Evolutionary conservation across 2,329 filamentous ascomycete species (phyloP), one percentile per base, ranked within the genome.

Genomic region (Colletotrichum higginsianum): DNA sequence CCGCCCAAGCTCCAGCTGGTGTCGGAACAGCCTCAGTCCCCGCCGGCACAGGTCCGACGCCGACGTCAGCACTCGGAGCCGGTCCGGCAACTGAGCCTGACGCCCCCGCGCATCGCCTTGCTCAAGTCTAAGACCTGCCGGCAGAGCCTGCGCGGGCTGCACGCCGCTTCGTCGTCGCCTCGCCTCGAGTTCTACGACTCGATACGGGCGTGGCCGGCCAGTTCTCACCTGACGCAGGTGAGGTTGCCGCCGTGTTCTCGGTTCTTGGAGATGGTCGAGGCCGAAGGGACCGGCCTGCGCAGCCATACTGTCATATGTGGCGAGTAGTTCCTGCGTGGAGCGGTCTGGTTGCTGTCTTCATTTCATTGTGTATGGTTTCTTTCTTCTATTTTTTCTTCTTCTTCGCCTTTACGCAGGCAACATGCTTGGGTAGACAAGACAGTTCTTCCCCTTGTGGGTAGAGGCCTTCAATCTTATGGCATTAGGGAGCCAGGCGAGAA

Each of bases 111-210:
- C 18, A 71, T 71, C 58, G 65, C 65, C 7, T 53, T 71, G 46
- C 69, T 71, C n/a, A 71, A 71, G 40, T 68, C 69, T 26, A 71
- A 64, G 16, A 46, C 68, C 11, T 67, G 68, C 63, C 44, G 64
- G 38, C 68, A 71, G 52, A 71, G 56, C 53, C 47, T 71, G 53
- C 69, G 69, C 18, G 52, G 65, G 21, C 58, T 71, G 38, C 52
- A 67, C 23, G 60, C 58, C 7, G 60, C 69, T 5, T 71, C 66
- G 16, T 60, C 66, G 15, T 66, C 69, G 3, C 26, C 53, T n/a
- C 58, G 58, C 11, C 58, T 68, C 13, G 58, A 57, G 38, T 68
- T 71, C 23, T 71, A 71, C 52, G 69, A 71, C 58, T 71, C 69
- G n/a, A 71, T 71, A 23, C 69, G 69, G 7, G n/a, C 55, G 9